Evolutionary conservation across 2,329 filamentous ascomycete genomes (phyloP).

Genomic region (Fusarium clavum): DNA sequence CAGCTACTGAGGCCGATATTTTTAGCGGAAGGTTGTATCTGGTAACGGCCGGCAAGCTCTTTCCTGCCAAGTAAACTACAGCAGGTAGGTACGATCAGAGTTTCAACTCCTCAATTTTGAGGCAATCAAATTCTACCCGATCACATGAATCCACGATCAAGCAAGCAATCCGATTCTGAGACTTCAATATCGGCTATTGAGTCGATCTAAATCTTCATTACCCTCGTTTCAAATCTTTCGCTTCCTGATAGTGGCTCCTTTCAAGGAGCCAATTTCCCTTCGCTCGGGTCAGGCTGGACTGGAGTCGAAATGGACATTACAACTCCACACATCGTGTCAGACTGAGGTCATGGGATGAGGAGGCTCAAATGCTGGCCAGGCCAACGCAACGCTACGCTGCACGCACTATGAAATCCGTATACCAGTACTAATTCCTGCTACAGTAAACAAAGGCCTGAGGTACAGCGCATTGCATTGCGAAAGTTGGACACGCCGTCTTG

Average conservation of each 20-base stretch:
- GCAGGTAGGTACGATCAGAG: neutral
- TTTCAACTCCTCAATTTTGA: neutral
- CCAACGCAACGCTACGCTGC: conserved; percentile 13
- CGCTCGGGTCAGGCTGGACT: conserved; percentile 31
- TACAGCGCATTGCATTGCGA: conserved; percentile 2
- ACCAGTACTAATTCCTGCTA: neutral
- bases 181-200: conserved; percentile 28
- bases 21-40: conserved; percentile 15
- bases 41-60: conserved; percentile 11
- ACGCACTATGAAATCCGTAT: neutral
- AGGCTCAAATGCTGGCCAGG: conserved; percentile 37
- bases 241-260: conserved; percentile 16
- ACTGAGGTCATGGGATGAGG: conserved; percentile 43
- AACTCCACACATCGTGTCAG: conserved; percentile 44
- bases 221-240: conserved; percentile 33
- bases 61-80: conserved; percentile 7
- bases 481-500: conserved; percentile 19
- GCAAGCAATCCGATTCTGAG: neutral
- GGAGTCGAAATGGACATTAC: conserved; percentile 30
- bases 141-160: conserved; percentile 1
- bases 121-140: conserved; percentile 1
- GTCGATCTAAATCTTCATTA: conserved; percentile 38
- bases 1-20: conserved; percentile 13
- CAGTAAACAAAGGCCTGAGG: conserved; percentile 4
- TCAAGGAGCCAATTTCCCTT: conserved; percentile 35